These are phyloP conservation scores for Cetraspora pellucida DNA, from an alignment of 192 early-diverging fungal genomes.

Conservation along the genomic window DNA sequence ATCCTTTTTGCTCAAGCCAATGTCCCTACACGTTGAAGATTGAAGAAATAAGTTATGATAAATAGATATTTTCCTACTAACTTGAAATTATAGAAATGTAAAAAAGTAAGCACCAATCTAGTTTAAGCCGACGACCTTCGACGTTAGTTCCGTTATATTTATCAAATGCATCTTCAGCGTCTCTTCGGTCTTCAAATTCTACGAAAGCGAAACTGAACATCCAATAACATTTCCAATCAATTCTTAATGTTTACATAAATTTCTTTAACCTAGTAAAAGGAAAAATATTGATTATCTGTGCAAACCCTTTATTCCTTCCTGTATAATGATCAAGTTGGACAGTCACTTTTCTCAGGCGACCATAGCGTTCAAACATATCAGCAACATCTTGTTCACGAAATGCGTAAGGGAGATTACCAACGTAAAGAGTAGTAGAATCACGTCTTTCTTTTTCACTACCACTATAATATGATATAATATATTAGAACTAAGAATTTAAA, in stretches of 20 bases:
- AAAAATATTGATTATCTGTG: conserved; percentile 4
- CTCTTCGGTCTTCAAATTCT: conserved; percentile 68
- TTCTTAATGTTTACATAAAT: conserved; percentile 2
- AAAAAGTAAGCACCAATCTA: conserved; percentile 52
- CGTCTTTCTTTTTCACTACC: conserved; percentile 69
- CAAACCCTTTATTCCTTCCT: conserved; percentile 79
- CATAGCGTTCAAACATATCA: conserved; percentile 78
- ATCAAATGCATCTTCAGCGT: conserved; percentile 66
- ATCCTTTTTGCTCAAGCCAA: conserved; percentile 32
- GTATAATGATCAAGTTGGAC: conserved; percentile 76
- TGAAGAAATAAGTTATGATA: background rate
- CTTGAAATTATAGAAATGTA: background rate
- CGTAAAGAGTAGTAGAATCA: conserved; percentile 64
- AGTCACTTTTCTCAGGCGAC: conserved; percentile 63
- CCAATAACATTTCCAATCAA: background rate
- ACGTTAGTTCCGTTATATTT: conserved; percentile 63
- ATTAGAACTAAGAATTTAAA: conserved; percentile 5
- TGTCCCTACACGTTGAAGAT: conserved; percentile 13
- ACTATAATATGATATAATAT: conserved; percentile 38
- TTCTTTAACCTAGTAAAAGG: background rate
- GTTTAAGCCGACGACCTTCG: conserved; percentile 56
- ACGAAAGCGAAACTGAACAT: conserved; percentile 75
- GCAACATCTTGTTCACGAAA: conserved; percentile 71
- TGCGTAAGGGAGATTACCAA: conserved; percentile 77
- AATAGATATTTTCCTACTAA: background rate